phyloP scores from a whole-genome alignment of 306 rosid species.

The Begonia loranthoides region DNA sequence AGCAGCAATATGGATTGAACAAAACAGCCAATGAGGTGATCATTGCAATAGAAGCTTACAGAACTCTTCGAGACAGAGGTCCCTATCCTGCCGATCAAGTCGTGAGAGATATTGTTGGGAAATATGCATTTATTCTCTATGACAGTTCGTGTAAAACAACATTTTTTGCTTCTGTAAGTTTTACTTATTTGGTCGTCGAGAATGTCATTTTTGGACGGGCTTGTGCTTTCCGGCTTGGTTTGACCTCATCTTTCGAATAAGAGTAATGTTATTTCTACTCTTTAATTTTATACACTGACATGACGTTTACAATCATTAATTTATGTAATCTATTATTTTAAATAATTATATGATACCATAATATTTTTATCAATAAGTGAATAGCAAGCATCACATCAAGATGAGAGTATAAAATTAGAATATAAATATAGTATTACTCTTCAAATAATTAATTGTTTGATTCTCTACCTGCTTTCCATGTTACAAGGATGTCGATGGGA shows the following conservation, averaged over 20 bases:
- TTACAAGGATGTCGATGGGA: conserved; percentile 70
- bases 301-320: too few species aligned
- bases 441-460: conserved; percentile 4
- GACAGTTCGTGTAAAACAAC: conserved; percentile 54
- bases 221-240: too few species aligned
- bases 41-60: conserved; percentile 81
- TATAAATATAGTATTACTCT: too few species aligned
- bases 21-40: conserved; percentile 77
- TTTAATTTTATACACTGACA: too few species aligned
- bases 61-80: conserved; percentile 91
- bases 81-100: conserved; percentile 94
- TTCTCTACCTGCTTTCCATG: conserved; percentile 3
- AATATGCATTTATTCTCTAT: conserved; percentile 63
- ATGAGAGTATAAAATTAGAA: neutral
- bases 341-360: too few species aligned
- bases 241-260: too few species aligned
- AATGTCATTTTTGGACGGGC: conserved; percentile 3
- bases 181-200: conserved; percentile 3
- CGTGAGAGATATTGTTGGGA: conserved; percentile 91
- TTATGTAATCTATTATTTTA: too few species aligned
- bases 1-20: conserved; percentile 93
- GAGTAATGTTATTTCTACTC: too few species aligned
- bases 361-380: too few species aligned
- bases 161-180: conserved; percentile 70
- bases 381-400: too few species aligned